Conservation (phyloP, 140 eudicot species). For the Oenanthe javanica region DNA sequence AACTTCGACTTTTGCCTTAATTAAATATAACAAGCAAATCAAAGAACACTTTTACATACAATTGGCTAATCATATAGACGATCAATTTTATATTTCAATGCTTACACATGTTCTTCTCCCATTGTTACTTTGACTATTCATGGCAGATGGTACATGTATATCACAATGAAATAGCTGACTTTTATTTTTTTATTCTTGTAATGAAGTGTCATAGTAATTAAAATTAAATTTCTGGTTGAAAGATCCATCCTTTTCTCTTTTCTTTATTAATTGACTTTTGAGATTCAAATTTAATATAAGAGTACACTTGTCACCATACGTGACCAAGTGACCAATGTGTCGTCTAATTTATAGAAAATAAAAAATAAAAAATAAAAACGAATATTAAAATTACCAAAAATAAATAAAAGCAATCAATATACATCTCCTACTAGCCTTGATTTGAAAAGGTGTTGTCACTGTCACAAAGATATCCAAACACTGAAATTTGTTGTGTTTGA, state of each 20-base stretch:
- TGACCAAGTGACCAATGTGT: not conserved
- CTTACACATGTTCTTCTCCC: not conserved
- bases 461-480: not conserved
- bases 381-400: not conserved
- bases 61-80: not conserved
- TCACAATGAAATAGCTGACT: constrained; percentile 11
- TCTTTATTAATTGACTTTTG: not conserved
- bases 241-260: not conserved
- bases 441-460: not conserved
- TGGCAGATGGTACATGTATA: not conserved
- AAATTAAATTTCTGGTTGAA: not conserved
- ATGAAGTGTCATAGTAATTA: not conserved
- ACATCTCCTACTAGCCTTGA: not conserved
- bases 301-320: constrained; percentile 5
- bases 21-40: not conserved
- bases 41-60: not conserved
- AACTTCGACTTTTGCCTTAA: too few relatives aligned
- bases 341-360: not conserved
- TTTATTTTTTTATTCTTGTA: constrained; percentile 1
- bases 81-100: not conserved
- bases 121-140: not conserved
- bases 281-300: not conserved
- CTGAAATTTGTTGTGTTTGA: not conserved
- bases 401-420: not conserved
- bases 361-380: not conserved